Base-by-base conservation (phyloP, 148 eudicot genomes). In the Spergularia bocconei region DNA sequence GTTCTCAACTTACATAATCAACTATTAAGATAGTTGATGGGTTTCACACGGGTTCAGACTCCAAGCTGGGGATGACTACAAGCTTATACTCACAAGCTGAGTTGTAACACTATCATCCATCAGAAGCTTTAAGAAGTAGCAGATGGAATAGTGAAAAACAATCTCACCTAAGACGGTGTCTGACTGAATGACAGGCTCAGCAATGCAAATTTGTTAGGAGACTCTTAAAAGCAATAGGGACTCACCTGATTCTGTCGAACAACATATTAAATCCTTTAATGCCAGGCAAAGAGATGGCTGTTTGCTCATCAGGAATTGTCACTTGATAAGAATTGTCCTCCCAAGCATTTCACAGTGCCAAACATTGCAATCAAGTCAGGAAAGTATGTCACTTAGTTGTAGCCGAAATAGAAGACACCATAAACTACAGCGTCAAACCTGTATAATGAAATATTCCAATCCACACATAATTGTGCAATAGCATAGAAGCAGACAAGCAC, bases 231-330 rank as follows among this genome's bases (percentile, higher is more conserved):
- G 16, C 39, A 20, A 53, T 12, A 75, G 15, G 47, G 48, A 1
- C 17, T 13, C 19, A 78, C 81, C 76, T 78, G 71, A 63, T 71
- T 44, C 19, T n/a, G 29, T 50, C 13, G 56, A 61, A 13, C 63
- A 41, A 14, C 15, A 20, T 54, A 23, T 38, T 25, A 38, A 36
- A 33, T 63, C 25, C 53, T 38, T 50, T 57, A 53, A 25, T 20
- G 2, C 13, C 29, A 23, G 72, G 23, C 55, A 21, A 66, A 54
- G 14, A 0, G 6, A 55, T 20, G 5, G 52, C 13, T 53, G 55
- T 11, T 70, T 44, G 16, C 47, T 41, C 17, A 63, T 55, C 36
- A 71, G 63, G 25, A 4, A 13, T 4, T 10, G 21, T 59, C 66
- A n/a, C 58, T 13, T 0, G 15, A 13, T 44, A 19, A 66, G 9